Evolutionary conservation across 2,329 filamentous ascomycete species (phyloP), one percentile per base, ranked within the genome.

Genomic region (Colletotrichum tropicicola): DNA sequence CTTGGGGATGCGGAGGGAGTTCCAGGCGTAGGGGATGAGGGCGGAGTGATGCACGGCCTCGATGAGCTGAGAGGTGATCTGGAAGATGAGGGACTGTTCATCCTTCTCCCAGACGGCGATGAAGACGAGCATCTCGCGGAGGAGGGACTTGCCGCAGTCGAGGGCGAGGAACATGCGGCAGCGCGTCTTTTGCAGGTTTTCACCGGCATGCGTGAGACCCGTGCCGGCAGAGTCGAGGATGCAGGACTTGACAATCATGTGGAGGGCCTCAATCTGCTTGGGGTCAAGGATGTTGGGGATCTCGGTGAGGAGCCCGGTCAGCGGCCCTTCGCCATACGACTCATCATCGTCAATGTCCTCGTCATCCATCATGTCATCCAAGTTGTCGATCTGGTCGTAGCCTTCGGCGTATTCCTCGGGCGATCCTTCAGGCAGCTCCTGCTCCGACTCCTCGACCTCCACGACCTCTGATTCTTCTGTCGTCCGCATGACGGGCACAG

Each of bases 51-150:
- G 89, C 48, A 98, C 92, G 0, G 95, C 93, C 74, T 97, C 93
- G 79, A 98, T 93, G 65, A 98, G 97, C 77, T 98, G 94, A 45
- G 94, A 92, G 77, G 97, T 98, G 76, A 98, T 93, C 76, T 97
- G 95, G 82, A 97, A 98, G 73, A 98, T 97, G 37, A 97, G 88
- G 66, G 97, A 94, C 65, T 95, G 91, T 75, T 98, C 94, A 41
- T 93, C 91, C 72, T 98, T 90, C 74, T 98, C 95, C 95, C 95
- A 98, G 8, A 97, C 94, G 5, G 95, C 95, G 68, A 98, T 97
- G 75, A 98, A 98, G 63, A 98, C 97, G 44, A 98, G 84, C 72
- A 98, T 87, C 76, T 98, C 95, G 59, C 95, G 87, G 1, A 98
- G 83, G 4, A 98, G 83, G 73, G 97, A 97, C 70, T 94, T 90